These are phyloP conservation scores for Cadophora luteo-olivacea DNA, from an alignment of 2,329 filamentous ascomycete genomes.

Conservation along the genomic window DNA sequence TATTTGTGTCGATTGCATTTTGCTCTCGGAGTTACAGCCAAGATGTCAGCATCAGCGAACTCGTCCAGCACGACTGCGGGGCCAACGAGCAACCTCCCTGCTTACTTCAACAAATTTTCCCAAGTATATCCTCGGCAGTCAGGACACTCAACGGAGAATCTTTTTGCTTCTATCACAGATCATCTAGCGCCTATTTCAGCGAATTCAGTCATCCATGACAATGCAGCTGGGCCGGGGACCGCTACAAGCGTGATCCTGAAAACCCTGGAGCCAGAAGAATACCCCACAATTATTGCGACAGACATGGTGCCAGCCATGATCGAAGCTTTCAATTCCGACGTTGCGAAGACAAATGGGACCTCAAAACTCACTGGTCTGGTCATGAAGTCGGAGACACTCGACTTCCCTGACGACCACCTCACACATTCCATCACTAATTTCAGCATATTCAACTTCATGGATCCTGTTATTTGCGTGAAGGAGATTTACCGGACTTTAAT, in stretches of 20 bases:
- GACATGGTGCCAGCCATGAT: conserved; percentile 43
- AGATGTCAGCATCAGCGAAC: not conserved
- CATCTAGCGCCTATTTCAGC: conserved; percentile 42
- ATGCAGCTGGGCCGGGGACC: conserved; percentile 43
- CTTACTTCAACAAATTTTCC: conserved; percentile 45
- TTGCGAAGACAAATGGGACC: conserved; percentile 3
- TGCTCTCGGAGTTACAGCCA: not conserved
- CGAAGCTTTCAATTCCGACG: conserved; percentile 41
- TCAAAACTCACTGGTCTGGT: conserved; percentile 39
- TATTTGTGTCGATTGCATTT: not conserved
- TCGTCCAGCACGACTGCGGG: not conserved
- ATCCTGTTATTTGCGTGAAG: not conserved
- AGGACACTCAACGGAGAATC: conserved; percentile 42
- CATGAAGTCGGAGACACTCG: conserved; percentile 31
- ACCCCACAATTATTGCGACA: conserved; percentile 40
- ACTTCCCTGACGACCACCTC: conserved; percentile 38
- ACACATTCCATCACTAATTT: conserved; percentile 19
- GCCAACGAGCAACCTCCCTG: conserved; percentile 23
- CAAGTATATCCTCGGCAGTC: conserved; percentile 41
- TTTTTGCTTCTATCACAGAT: conserved; percentile 39
- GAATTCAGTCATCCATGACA: conserved; percentile 44
- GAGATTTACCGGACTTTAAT: conserved; percentile 13
- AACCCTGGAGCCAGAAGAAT: conserved; percentile 40
- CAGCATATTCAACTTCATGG: conserved; percentile 15
- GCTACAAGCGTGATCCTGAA: conserved; percentile 41